These are phyloP conservation scores for Omphalea diandra DNA, from an alignment of 441 rosid species.

Conservation along the genomic window DNA sequence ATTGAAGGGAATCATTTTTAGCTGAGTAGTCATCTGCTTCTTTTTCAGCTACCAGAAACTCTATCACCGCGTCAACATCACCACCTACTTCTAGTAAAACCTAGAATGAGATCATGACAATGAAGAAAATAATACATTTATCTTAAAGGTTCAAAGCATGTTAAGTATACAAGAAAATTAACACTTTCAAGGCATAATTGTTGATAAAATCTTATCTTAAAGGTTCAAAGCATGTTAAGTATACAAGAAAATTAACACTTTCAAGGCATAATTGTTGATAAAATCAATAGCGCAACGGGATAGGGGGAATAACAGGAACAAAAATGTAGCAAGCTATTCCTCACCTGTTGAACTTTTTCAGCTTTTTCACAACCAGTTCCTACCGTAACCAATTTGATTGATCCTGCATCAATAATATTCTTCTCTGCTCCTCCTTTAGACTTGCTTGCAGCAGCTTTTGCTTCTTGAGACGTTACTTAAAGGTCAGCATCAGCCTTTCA, in stretches of 20 bases:
- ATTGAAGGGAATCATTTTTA: constrained; percentile 32
- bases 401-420: constrained; percentile 40
- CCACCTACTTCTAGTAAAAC: constrained; percentile 71
- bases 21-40: constrained; percentile 35
- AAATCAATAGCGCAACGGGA: background rate
- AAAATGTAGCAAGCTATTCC: constrained; percentile 11
- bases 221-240: background rate
- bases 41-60: constrained; percentile 71
- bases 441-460: constrained; percentile 51
- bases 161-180: background rate
- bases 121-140: constrained; percentile 9
- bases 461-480: constrained; percentile 64
- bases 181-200: background rate
- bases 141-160: constrained; percentile 4
- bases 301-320: background rate
- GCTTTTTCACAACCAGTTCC: constrained; percentile 71
- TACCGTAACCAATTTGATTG: constrained; percentile 69
- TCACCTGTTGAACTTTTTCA: constrained; percentile 73
- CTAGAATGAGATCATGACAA: constrained; percentile 38
- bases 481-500: constrained; percentile 91
- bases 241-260: constrained; percentile 1
- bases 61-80: constrained; percentile 81
- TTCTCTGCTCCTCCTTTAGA: constrained; percentile 36
- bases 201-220: background rate
- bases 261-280: background rate